A percentile compares a stretch with the other conserved stretches of the same genome.
Conservation (phyloP, 1,284 basidiomycete species). For the Porogramme epimiltina region DNA sequence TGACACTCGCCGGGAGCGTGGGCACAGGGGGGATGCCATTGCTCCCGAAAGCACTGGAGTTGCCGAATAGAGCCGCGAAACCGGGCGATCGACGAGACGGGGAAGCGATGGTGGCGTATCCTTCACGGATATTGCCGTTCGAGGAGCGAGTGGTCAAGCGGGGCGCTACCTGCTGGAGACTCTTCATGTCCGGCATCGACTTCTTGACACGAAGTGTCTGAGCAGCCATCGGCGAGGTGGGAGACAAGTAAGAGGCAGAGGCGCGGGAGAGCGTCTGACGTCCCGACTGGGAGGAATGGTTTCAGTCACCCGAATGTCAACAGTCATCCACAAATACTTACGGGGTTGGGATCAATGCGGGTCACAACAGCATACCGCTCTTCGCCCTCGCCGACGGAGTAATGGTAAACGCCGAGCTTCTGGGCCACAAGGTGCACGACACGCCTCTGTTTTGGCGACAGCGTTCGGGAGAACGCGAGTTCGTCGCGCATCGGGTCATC, state of each 20-base stretch:
- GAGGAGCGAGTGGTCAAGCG: conserved; percentile 83
- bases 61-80: conserved; percentile 53
- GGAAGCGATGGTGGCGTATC: conserved; percentile 86
- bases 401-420: conserved; percentile 93
- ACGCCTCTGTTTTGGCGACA: conserved; percentile 84
- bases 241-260: conserved; percentile 69
- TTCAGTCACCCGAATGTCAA: conserved; percentile 11
- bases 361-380: conserved; percentile 93
- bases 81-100: conserved; percentile 74
- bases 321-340: conserved; percentile 31
- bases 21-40: conserved; percentile 75
- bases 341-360: conserved; percentile 78
- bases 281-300: conserved; percentile 6
- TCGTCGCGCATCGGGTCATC: conserved; percentile 98
- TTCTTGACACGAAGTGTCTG: conserved; percentile 85
- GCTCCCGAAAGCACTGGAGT: conserved; percentile 45
- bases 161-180: conserved; percentile 77
- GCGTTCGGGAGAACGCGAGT: conserved; percentile 88
- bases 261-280: conserved; percentile 71
- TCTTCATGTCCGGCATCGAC: conserved; percentile 94
- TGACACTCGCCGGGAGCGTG: conserved; percentile 62
- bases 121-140: conserved; percentile 89
- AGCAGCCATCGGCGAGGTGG: conserved; percentile 51
- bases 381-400: conserved; percentile 91
- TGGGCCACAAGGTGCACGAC: conserved; percentile 96